These are phyloP conservation scores for Phytophthora nicotianae DNA, from an alignment of 352 stramenopile genomes.

Conservation along the genomic window DNA sequence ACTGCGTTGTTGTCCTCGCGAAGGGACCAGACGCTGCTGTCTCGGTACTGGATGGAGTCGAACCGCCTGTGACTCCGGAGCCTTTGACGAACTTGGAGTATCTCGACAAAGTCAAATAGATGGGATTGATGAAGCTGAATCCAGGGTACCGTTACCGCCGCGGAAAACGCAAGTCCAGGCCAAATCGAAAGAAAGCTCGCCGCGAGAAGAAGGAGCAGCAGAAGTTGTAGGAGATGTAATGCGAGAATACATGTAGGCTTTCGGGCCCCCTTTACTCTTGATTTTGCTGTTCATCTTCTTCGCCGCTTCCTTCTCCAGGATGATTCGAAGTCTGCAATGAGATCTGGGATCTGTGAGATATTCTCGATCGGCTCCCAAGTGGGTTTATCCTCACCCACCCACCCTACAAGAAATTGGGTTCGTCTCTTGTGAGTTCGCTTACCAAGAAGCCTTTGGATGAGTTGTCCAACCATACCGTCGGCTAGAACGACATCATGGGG, in stretches of 20 bases:
- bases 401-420: too few relatives aligned
- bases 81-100: background rate
- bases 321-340: background rate
- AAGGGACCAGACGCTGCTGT: background rate
- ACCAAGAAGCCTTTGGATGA: too few relatives aligned
- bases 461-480: too few relatives aligned
- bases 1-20: background rate
- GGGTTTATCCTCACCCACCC: too few relatives aligned
- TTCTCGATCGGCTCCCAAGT: too few relatives aligned
- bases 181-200: too few relatives aligned
- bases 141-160: too few relatives aligned
- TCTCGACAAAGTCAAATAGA: background rate
- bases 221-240: background rate
- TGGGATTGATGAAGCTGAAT: background rate
- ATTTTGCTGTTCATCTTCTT: background rate
- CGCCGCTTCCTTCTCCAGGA: background rate
- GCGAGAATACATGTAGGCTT: background rate
- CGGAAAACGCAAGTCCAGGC: too few relatives aligned
- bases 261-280: background rate
- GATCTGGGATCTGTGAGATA: background rate
- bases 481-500: too few relatives aligned
- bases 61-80: too few relatives aligned
- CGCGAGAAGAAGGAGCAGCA: background rate
- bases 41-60: background rate
- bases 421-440: too few relatives aligned